A percentile compares a stretch with the other conserved stretches of the same genome.
These are phyloP conservation scores for Pythium scleroteichum DNA, from an alignment of 352 stramenopile species.

Conservation along the genomic window DNA sequence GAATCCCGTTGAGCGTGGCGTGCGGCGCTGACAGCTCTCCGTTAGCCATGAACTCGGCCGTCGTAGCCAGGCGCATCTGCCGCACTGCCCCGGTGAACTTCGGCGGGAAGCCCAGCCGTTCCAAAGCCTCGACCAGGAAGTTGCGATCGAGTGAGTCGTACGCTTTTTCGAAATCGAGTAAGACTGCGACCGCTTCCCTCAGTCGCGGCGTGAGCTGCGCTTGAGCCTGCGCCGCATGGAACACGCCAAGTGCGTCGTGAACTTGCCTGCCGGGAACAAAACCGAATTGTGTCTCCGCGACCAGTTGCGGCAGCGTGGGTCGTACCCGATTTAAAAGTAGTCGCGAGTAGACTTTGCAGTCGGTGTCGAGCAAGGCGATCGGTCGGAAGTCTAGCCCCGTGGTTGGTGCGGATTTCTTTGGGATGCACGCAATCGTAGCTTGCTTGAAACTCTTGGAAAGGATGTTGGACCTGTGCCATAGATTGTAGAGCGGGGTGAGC, in stretches of 20 bases:
- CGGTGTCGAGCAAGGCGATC: constrained; percentile 1
- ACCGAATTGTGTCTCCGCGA: not conserved
- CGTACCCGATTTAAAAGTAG: not conserved
- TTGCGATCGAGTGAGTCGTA: constrained; percentile 11
- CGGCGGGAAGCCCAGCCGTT: not conserved
- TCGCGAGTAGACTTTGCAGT: constrained; percentile 10
- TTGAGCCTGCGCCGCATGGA: not conserved
- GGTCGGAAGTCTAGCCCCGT: constrained; percentile 4
- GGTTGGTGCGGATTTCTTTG: not conserved
- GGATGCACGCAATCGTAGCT: not conserved
- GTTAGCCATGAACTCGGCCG: not conserved
- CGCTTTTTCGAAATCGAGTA: constrained; percentile 13
- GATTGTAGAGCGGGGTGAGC: too few species aligned
- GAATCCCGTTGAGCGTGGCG: constrained; percentile 8
- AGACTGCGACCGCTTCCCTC: not conserved
- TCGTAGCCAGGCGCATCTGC: constrained; percentile 5
- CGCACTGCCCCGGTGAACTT: not conserved
- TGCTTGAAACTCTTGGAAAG: too few species aligned
- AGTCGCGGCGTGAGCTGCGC: not conserved
- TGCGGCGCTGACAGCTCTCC: not conserved
- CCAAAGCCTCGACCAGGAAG: not conserved
- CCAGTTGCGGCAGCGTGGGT: not conserved
- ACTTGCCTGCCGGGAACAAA: constrained; percentile 3
- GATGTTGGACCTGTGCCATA: too few species aligned
- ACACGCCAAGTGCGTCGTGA: constrained; percentile 9